A percentile compares a stretch with the other conserved stretches of the same genome.
Evolutionary conservation across 495 filamentous ascomycete genomes (phyloP).

Genomic region (Aspergillus hancockii): DNA sequence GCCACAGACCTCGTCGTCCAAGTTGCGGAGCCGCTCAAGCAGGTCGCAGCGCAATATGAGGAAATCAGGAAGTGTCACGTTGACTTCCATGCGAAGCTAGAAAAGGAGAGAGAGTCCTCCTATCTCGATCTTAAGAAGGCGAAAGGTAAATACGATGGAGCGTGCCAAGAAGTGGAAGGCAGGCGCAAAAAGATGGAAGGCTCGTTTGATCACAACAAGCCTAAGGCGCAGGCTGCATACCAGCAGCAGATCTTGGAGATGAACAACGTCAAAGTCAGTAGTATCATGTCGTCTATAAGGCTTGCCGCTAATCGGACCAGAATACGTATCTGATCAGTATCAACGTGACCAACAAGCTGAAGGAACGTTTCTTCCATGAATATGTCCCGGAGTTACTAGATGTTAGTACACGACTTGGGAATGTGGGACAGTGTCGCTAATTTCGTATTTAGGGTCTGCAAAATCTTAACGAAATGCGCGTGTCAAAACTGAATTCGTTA

Average conservation of each 20-base stretch:
- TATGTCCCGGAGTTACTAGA: constrained; percentile 93
- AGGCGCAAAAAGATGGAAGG: constrained; percentile 92
- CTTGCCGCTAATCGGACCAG: constrained; percentile 41
- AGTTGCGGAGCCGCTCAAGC: constrained; percentile 83
- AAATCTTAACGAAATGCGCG: constrained; percentile 87
- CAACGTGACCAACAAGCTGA: constrained; percentile 94
- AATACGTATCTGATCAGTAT: constrained; percentile 95
- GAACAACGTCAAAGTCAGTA: constrained; percentile 82
- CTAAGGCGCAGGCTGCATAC: constrained; percentile 84
- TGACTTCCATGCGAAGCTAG: constrained; percentile 83
- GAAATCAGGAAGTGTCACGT: constrained; percentile 90
- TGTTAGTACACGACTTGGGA: constrained; percentile 50
- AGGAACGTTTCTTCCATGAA: constrained; percentile 95
- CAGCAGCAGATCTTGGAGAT: constrained; percentile 90
- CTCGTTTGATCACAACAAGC: constrained; percentile 77
- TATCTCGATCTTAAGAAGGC: constrained; percentile 86
- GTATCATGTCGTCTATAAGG: not conserved
- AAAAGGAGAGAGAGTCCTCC: constrained; percentile 80
- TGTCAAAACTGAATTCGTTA: constrained; percentile 75
- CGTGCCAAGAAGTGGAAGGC: constrained; percentile 93
- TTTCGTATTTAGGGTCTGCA: constrained; percentile 62
- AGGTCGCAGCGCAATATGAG: constrained; percentile 72
- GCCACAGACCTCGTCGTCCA: constrained; percentile 71
- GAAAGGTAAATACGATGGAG: constrained; percentile 89
- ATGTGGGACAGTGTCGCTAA: not conserved